These are phyloP conservation scores for Rhodotorula sp. DNA, from an alignment of 1,284 basidiomycete species.

Conservation along the genomic window DNA sequence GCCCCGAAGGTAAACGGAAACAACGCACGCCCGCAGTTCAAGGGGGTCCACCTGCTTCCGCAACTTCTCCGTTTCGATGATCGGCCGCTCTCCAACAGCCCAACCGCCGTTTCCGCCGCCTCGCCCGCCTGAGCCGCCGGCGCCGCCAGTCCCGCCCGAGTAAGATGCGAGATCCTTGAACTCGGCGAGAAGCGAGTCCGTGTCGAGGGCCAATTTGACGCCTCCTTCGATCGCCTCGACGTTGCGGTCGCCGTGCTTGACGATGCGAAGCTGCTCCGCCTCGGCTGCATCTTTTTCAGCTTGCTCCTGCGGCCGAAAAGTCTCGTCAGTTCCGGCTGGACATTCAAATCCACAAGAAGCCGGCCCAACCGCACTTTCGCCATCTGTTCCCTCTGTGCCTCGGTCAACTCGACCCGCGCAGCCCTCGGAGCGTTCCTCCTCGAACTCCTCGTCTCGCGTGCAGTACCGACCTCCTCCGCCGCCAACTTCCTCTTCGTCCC, in stretches of 20 bases:
- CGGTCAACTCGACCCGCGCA: too few species aligned
- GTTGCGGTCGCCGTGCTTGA: constrained; percentile 10
- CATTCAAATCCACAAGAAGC: too few species aligned
- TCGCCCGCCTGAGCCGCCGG: neutral
- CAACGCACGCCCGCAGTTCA: constrained; percentile 13
- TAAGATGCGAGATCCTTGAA: constrained; percentile 2
- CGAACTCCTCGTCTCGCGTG: neutral
- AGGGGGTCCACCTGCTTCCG: neutral
- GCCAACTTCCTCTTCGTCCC: constrained; percentile 6
- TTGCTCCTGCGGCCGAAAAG: neutral
- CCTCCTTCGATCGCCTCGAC: constrained; percentile 4
- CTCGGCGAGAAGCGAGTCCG: constrained; percentile 5
- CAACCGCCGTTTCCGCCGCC: neutral
- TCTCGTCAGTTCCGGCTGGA: too few species aligned
- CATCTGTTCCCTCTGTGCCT: neutral
- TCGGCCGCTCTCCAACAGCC: constrained; percentile 8
- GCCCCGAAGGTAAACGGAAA: too few species aligned
- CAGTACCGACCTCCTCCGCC: neutral
- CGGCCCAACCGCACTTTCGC: too few species aligned
- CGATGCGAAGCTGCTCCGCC: neutral
- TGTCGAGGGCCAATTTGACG: neutral
- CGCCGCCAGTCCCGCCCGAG: too few species aligned
- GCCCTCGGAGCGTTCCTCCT: too few species aligned
- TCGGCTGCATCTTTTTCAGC: neutral
- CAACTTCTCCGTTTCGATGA: neutral